phyloP scores from a whole-genome alignment of 192 early-diverging fungal genomes.

The Neocallimastix lanati region DNA sequence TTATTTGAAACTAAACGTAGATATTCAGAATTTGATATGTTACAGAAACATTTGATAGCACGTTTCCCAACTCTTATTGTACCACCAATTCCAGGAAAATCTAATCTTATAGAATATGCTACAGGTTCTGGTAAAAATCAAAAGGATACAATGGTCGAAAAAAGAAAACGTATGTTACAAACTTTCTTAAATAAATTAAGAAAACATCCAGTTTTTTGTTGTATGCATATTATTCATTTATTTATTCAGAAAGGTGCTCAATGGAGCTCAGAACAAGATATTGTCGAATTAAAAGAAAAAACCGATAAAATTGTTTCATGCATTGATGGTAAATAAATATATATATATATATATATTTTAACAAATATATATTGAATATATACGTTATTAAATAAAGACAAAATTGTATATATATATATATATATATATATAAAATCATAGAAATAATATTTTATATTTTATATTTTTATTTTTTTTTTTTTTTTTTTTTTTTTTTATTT shows the following conservation, averaged over 20 bases:
- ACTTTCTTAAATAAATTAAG: slow-evolving; percentile 81
- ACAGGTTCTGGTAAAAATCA: slow-evolving; percentile 64
- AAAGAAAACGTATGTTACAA: slow-evolving; percentile 82
- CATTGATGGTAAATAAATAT: not conserved
- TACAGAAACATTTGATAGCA: slow-evolving; percentile 53
- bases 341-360: no score
- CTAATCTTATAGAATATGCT: slow-evolving; percentile 52
- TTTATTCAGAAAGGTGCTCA: slow-evolving; percentile 59
- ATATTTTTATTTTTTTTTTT: no score
- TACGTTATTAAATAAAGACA: no score
- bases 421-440: no score
- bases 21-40: slow-evolving; percentile 92
- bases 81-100: slow-evolving; percentile 95
- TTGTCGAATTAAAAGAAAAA: not conserved
- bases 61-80: slow-evolving; percentile 77
- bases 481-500: no score
- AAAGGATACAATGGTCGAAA: slow-evolving; percentile 80
- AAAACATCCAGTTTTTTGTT: slow-evolving; percentile 65
- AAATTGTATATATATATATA: no score
- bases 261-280: not conserved
- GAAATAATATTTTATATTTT: no score
- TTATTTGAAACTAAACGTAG: slow-evolving; percentile 53
- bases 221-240: slow-evolving; percentile 78
- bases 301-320: not conserved
- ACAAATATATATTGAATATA: no score